Conservation (phyloP, 169 alveolate species). For the Plasmodium adleri region DNA sequence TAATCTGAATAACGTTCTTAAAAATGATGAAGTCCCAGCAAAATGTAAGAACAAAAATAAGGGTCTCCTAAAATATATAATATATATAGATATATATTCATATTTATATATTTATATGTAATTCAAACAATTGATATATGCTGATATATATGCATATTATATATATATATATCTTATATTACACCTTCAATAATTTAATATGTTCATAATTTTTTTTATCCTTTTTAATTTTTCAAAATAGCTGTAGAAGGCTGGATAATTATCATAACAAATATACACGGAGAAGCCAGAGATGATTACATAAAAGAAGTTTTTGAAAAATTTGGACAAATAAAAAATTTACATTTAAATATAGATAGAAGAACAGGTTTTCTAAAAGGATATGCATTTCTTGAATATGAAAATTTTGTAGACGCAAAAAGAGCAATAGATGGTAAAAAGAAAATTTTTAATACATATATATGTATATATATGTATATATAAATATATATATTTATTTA, state of each 20-base stretch:
- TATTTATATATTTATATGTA: neutral
- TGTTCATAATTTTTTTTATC: conserved; percentile 7
- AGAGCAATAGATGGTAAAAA: conserved; percentile 88
- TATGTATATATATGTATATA: neutral
- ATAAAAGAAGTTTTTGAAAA: conserved; percentile 90
- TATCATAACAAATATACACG: conserved; percentile 91
- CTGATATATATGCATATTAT: too few relatives aligned
- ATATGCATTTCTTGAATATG: conserved; percentile 92
- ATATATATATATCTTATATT: too few relatives aligned
- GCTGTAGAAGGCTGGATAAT: conserved; percentile 95
- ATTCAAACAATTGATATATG: neutral
- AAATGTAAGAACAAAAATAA: conserved; percentile 42
- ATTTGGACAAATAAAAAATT: conserved; percentile 91
- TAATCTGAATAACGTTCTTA: conserved; percentile 35
- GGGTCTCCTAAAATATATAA: neutral
- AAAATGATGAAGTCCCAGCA: conserved; percentile 72
- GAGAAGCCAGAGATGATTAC: conserved; percentile 95
- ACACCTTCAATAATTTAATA: too few relatives aligned
- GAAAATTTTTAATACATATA: neutral
- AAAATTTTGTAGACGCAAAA: conserved; percentile 86
- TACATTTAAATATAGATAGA: conserved; percentile 94
- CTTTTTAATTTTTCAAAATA: conserved; percentile 19
- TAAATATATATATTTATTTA: neutral
- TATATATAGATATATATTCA: neutral
- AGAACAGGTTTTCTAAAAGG: conserved; percentile 95